Evolutionary conservation across 2,329 filamentous ascomycete genomes (phyloP).

Genomic region (Dactylellina parvicollis): DNA sequence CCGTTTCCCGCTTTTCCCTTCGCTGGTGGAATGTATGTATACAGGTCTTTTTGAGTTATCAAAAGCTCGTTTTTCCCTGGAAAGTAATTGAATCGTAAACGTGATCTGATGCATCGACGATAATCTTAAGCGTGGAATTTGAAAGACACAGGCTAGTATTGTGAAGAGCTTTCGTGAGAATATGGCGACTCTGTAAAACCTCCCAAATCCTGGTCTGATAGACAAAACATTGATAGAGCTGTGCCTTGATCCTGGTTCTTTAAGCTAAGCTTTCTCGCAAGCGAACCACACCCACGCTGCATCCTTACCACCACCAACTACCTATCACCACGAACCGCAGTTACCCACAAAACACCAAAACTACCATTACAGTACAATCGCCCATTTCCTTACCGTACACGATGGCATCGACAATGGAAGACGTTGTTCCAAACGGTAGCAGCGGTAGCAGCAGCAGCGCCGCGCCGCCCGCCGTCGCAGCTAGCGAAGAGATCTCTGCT

Average conservation of each 20-base stretch:
- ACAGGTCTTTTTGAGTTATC: slow-evolving; percentile 12
- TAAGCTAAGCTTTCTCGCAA: slow-evolving; percentile 16
- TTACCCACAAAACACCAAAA: neutral
- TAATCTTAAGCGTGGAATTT: neutral
- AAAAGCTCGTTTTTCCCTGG: slow-evolving; percentile 21
- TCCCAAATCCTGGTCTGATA: no score
- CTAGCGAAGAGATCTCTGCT: slow-evolving; percentile 38
- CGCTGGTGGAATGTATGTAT: slow-evolving; percentile 37
- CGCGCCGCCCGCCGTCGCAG: no score
- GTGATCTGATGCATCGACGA: neutral
- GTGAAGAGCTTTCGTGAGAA: no score
- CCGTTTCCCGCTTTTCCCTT: neutral
- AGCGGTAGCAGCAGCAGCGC: slow-evolving; percentile 68
- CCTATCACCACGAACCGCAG: neutral
- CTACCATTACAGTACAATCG: neutral
- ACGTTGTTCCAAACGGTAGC: slow-evolving; percentile 60
- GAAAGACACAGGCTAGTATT: no score
- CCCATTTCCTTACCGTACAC: neutral
- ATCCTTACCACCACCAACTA: neutral
- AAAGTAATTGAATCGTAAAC: neutral
- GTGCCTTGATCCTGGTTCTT: neutral
- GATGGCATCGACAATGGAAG: slow-evolving; percentile 41
- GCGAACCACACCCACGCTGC: neutral
- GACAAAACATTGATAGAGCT: neutral
- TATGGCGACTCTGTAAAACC: no score